Base-by-base conservation (phyloP, 2,329 filamentous ascomycete species). In the Madurella fahalii region DNA sequence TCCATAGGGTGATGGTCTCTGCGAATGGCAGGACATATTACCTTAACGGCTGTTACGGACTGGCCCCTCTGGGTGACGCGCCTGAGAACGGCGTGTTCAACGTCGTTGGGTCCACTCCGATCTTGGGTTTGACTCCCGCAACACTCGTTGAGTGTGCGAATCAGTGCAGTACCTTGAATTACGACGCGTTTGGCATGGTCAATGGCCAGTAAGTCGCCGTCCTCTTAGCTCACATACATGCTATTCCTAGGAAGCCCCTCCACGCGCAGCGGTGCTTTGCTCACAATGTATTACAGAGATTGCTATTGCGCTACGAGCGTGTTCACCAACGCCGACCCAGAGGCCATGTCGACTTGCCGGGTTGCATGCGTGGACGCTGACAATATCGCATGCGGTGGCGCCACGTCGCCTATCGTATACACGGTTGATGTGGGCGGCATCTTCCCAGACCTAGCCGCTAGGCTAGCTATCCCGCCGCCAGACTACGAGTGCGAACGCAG, bases 31-130 rank as follows among this genome's bases (percentile, higher is more conserved):
- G 12, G 5, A 37, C 30, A 1, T 60, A 47, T 37, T 54, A 56
- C 9, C 16, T 62, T 2, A 43, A 56, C 32, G 58, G 56, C 18
- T 62, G 58, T 39, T 54, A 47, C 30, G 50, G 40, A 3, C 13
- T 32, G n/a, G n/a, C 16, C 9, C 2, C 43, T 2, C 30, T 46
- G 13, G 13, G 5, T 32, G 7, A 3, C 25, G 7, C 25, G 7
- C 25, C 25, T 25, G 25, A 25, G 25, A 7, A 25, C 3, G 42
- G 42, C 12, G 42, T 58, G 2, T 39, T 58, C 37, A 25, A 40
- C 37, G 5, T 15, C 11, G 37, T 40, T 5, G 12, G 44, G 2
- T 32, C 41, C 0, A 20, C 40, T 12, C 2, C 7, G 11, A 16
- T 20, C 20, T 9, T 20, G 9, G 43, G 46, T 32, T 13, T 57